Conservation (phyloP, 1,284 basidiomycete genomes). For the Cutaneotrichosporon sp. region DNA sequence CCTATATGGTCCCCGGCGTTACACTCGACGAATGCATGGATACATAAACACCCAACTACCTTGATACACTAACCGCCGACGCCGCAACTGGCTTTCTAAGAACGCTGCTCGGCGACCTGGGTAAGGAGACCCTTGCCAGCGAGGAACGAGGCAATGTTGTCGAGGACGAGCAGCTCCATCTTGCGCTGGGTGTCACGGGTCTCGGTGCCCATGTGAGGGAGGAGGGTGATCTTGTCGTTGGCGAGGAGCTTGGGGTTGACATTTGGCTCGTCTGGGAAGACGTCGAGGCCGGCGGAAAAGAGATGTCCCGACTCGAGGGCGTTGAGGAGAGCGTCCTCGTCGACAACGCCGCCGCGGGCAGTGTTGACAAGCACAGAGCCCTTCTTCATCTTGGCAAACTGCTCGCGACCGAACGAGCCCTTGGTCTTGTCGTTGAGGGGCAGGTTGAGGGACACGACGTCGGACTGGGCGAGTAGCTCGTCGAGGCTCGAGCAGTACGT, state of each 20-base stretch:
- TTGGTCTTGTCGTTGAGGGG: slow-evolving; percentile 63
- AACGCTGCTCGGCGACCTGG: slow-evolving; percentile 44
- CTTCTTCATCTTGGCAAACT: slow-evolving; percentile 74
- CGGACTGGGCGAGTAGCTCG: slow-evolving; percentile 66
- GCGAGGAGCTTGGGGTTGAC: slow-evolving; percentile 73
- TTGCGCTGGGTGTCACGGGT: slow-evolving; percentile 71
- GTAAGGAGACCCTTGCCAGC: slow-evolving; percentile 41
- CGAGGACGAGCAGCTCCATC: slow-evolving; percentile 43
- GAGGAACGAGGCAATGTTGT: slow-evolving; percentile 44
- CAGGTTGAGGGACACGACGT: slow-evolving; percentile 60
- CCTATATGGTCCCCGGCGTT: too few relatives aligned
- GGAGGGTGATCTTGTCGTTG: slow-evolving; percentile 72
- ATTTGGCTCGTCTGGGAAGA: slow-evolving; percentile 80
- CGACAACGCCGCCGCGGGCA: slow-evolving; percentile 80
- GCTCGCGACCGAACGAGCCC: slow-evolving; percentile 66
- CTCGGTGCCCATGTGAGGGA: slow-evolving; percentile 88
- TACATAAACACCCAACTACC: not conserved
- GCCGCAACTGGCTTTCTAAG: slow-evolving; percentile 10
- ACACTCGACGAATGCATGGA: not conserved
- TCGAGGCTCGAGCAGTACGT: slow-evolving; percentile 67
- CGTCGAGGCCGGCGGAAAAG: slow-evolving; percentile 77
- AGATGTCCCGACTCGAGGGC: slow-evolving; percentile 81
- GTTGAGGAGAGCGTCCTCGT: slow-evolving; percentile 75
- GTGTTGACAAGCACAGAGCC: slow-evolving; percentile 82
- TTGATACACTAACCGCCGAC: not conserved